Percentiles rank a stretch among this genome's conserved stretches.
phyloP scores from a whole-genome alignment of 2,329 filamentous ascomycete species.

The Leptodontidium sp. region DNA sequence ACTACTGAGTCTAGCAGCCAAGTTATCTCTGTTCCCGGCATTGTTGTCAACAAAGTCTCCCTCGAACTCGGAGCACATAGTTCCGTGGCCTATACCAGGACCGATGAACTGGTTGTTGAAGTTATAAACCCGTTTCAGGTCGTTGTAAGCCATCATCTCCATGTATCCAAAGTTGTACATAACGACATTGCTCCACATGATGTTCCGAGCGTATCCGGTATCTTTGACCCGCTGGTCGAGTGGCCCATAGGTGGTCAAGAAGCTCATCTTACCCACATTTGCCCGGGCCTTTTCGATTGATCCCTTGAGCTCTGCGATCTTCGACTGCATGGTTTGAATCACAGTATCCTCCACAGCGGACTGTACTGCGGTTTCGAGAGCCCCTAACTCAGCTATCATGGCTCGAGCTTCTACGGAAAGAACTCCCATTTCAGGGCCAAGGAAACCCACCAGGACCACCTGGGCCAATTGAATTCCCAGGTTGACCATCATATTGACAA shows the following conservation, averaged over 20 bases:
- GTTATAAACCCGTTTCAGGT: neutral
- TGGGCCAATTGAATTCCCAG: neutral
- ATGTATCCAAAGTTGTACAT: neutral
- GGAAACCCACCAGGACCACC: neutral
- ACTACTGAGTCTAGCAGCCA: conserved; percentile 14
- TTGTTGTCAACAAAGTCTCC: conserved; percentile 20
- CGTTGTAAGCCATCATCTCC: neutral
- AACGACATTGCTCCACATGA: neutral
- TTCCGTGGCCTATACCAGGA: conserved; percentile 13
- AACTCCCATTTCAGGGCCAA: neutral
- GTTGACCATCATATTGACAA: conserved; percentile 9
- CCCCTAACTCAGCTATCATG: neutral
- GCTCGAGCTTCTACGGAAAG: neutral
- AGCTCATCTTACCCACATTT: neutral
- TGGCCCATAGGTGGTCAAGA: neutral
- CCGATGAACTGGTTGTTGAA: neutral
- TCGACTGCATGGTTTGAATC: neutral
- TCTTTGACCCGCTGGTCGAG: conserved; percentile 1
- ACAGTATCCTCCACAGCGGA: neutral
- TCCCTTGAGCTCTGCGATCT: neutral
- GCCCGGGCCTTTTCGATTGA: neutral
- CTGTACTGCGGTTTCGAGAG: neutral
- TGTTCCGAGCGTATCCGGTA: neutral
- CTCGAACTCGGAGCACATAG: conserved; percentile 21
- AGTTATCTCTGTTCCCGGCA: conserved; percentile 17